A percentile compares a stretch with the other conserved stretches of the same genome.
Evolutionary conservation across 2,329 filamentous ascomycete species (phyloP).

Genomic region (Arthrobotrys megalospora): DNA sequence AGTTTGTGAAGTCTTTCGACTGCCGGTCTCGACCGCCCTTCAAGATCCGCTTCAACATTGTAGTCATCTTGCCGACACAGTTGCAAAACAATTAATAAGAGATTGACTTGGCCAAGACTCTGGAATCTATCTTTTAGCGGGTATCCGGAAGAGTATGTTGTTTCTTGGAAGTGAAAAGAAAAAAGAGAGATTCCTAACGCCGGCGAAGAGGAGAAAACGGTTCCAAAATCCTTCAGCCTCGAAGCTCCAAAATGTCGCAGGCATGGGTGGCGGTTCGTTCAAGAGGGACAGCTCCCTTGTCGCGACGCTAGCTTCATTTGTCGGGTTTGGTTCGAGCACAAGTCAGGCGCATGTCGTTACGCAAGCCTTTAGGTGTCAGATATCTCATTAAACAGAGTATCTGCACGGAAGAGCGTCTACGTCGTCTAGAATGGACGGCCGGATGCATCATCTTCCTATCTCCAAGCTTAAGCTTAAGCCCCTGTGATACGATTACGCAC

Average conservation of each 20-base stretch:
- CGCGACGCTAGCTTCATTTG: constrained; percentile 31
- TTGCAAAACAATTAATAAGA: not conserved
- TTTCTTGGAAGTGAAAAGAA: not conserved
- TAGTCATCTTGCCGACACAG: constrained; percentile 3
- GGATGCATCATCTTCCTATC: not conserved
- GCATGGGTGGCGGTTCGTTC: constrained; percentile 26
- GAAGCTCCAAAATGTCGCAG: constrained; percentile 39
- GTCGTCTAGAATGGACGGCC: not conserved
- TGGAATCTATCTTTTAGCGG: not conserved
- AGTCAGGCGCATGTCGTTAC: not conserved
- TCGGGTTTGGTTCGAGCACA: not conserved
- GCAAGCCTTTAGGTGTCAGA: constrained; percentile 20
- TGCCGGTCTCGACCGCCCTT: constrained; percentile 27
- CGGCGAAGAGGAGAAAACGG: constrained; percentile 3
- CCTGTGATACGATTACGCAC: not conserved
- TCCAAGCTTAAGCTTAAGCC: constrained; percentile 5
- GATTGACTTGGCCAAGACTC: not conserved
- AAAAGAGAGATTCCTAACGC: not conserved
- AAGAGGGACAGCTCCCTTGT: not conserved
- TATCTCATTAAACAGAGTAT: not conserved
- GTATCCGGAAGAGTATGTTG: not conserved
- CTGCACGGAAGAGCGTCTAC: constrained; percentile 9
- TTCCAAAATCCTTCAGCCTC: constrained; percentile 38
- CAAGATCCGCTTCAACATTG: constrained; percentile 48
- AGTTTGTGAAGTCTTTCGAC: constrained; percentile 21